Percentiles rank a stretch among this genome's conserved stretches.
Evolutionary conservation across 176 grass and related monocot genomes (phyloP).

Genomic region (Eleusine indica): DNA sequence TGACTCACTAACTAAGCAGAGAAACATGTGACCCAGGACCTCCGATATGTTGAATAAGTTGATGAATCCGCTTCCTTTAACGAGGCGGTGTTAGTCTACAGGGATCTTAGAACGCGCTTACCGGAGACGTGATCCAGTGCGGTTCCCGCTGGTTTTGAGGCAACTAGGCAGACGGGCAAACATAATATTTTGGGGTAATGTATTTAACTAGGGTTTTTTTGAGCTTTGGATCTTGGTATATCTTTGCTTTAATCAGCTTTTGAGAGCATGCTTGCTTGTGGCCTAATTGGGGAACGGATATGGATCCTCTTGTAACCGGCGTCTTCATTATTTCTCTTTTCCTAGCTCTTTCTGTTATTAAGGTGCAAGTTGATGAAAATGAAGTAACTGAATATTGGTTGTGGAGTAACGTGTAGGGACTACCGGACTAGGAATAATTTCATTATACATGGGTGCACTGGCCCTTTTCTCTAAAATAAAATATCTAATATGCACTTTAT

Average conservation of each 20-base stretch:
- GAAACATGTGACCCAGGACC: constrained; percentile 27
- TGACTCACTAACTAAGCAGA: not conserved
- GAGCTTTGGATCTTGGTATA: constrained; percentile 28
- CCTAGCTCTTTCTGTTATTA: not conserved
- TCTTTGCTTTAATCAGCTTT: constrained; percentile 43
- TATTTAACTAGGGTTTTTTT: constrained; percentile 16
- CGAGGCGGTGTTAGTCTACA: not conserved
- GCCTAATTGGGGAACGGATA: constrained; percentile 34
- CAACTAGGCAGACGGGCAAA: constrained; percentile 1
- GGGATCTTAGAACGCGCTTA: not conserved
- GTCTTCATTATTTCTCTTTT: constrained; percentile 11
- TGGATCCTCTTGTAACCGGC: constrained; percentile 18
- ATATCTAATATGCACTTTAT: constrained; percentile 6
- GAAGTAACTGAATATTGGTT: constrained; percentile 21
- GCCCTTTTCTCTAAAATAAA: not conserved
- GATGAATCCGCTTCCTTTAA: constrained; percentile 8
- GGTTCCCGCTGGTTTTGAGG: constrained; percentile 34
- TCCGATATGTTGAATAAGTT: constrained; percentile 33
- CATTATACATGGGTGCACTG: not conserved
- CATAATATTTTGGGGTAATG: not conserved
- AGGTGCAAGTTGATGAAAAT: constrained; percentile 39
- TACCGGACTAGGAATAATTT: not conserved
- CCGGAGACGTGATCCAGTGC: not conserved
- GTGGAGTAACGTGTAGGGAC: not conserved
- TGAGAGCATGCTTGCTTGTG: constrained; percentile 24